Base-by-base conservation (phyloP, 768 basidiomycete genomes). In the Pilatotrama ljubarskyi region DNA sequence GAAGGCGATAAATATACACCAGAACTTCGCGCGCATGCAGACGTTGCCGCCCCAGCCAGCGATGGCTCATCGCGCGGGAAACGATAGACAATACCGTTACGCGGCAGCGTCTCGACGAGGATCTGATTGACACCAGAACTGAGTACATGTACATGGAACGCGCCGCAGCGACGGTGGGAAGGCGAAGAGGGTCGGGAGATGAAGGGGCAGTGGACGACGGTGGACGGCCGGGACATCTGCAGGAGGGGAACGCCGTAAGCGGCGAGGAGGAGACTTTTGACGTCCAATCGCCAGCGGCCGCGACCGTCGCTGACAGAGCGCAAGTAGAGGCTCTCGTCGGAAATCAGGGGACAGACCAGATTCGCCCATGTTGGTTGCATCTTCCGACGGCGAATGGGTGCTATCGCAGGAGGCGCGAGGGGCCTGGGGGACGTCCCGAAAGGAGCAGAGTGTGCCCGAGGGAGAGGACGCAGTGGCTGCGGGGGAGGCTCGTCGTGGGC, bases 381-480 rank as follows among this genome's bases (percentile, higher is more conserved):
- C 53, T 55, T 55, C 53, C 43, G 53, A 20, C 35, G 44, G 53
- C 43, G 53, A 46, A 55, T n/a, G n/a, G 38, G 40, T 29, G 22
- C 42, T 44, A 41, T 26, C 44, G 13, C 52, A 14, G n/a, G 15
- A 2, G 13, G n/a, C 32, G 8, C 11, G 43, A 32, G 20, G 40
- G 42, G 18, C 14, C 26, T n/a, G 37, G 17, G 25, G 20, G 41
- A 43, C 44, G 1, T 32, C 22, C 47, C 55, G 14, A n/a, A 57
- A 32, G 46, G 20, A n/a, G 55, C 25, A 4, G 14, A 11, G n/a
- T 5, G 26, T 2, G 38, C 37, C 55, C 55, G 47, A 25, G 26
- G 47, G 38, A 49, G 26, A 49, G 55, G 55, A 57, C 40, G 46
- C 46, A 46, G 18, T 38, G 50, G 29, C 35, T 18, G 36, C 13